Base-by-base conservation (phyloP, 306 rosid species). In the Crataegus laevigata region DNA sequence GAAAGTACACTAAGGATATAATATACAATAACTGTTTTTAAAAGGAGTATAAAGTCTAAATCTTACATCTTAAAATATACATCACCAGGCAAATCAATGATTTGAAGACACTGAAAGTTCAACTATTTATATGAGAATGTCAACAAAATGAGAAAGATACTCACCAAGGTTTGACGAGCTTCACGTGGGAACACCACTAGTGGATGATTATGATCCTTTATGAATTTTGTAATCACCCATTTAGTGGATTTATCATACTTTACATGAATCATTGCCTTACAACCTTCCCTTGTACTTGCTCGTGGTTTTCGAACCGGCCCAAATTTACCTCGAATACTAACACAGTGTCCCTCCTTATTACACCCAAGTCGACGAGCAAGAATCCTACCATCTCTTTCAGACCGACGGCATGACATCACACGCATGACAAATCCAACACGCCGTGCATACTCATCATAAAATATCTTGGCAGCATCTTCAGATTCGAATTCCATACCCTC, bases 361-460 rank as follows among this genome's bases (percentile, higher is more conserved):
- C 97, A 93, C 61, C 98, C 98, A 75, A 93, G 88, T 73, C 98
- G 88, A 66, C 98, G 97, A 54, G 97, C 97, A 69, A 94, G 92
- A 84, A 94, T 94, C 85, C 87, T 90, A 28, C 98, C 98, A 82
- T 94, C 98, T 83, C 90, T 88, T 74, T 94, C 98, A 36, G 98
- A 94, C 32, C 98, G 96, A 61, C 97, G 96, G 57, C 98, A 91
- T 55, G 98, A 91, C 98, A 94, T 94, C 66, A 94, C 98, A 7
- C 96, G 97, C 97, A 94, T 94, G 69, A 89, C 97, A 84, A 94
- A 94, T 73, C 98, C 97, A 43, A 94, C 66, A 29, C 57, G 85
- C 13, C 96, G 87, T 17, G 98, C 88, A 79, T 94, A 94, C 78
- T 94, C 96, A 75, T 94, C 98, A 66, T 94, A 94, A 80, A 94